Conservation (phyloP, 2,329 filamentous ascomycete species). For the Talaromyces verruculosus region DNA sequence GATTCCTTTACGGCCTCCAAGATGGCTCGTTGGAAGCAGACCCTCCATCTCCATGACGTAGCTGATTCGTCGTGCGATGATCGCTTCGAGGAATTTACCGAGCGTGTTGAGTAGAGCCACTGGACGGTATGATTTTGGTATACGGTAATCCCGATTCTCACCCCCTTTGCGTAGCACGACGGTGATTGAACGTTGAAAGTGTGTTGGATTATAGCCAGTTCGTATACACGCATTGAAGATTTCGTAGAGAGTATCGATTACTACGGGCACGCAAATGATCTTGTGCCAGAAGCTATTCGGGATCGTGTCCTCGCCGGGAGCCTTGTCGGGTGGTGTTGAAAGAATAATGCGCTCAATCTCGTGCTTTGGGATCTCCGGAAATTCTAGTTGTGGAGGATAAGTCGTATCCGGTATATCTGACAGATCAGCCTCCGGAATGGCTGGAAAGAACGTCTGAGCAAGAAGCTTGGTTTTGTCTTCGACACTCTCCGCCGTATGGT, state of each 20-base stretch:
- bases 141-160: neutral
- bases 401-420: neutral
- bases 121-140: neutral
- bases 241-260: neutral
- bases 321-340: neutral
- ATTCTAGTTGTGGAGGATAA: neutral
- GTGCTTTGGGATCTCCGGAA: neutral
- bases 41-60: neutral
- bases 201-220: neutral
- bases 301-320: neutral
- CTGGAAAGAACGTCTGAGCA: neutral
- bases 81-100: neutral
- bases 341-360: neutral
- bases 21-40: neutral
- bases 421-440: neutral
- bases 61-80: neutral
- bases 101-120: neutral
- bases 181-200: neutral
- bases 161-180: neutral
- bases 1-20: neutral
- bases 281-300: neutral
- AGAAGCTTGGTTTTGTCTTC: neutral
- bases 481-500: neutral
- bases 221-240: neutral
- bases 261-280: neutral